Conservation (phyloP, 768 basidiomycete genomes). For the Termitomyces heimii region DNA sequence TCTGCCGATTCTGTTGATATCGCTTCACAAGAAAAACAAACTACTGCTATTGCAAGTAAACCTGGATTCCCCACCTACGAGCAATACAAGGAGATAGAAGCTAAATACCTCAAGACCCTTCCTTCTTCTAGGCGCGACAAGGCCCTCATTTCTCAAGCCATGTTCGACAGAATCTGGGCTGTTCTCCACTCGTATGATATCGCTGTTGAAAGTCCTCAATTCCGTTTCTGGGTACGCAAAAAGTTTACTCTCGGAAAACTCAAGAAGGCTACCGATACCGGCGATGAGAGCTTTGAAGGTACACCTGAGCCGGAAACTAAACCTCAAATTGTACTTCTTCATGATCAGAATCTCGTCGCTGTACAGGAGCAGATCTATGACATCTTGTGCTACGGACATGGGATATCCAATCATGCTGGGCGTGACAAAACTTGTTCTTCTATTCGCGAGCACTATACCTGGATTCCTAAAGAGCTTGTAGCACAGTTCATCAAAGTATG, state of each 20-base stretch:
- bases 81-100: slow-evolving; percentile 55
- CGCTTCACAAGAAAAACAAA: slow-evolving; percentile 2
- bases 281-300: background rate
- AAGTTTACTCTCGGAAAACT: slow-evolving; percentile 56
- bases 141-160: slow-evolving; percentile 62
- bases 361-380: slow-evolving; percentile 76
- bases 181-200: slow-evolving; percentile 50
- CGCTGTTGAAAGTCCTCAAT: slow-evolving; percentile 52
- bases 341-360: slow-evolving; percentile 70
- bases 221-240: slow-evolving; percentile 80
- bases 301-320: background rate
- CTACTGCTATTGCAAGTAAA: slow-evolving; percentile 9
- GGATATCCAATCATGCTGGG: slow-evolving; percentile 60
- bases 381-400: slow-evolving; percentile 70
- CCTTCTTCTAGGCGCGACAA: slow-evolving; percentile 52
- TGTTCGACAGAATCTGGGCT: slow-evolving; percentile 71
- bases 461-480: slow-evolving; percentile 82
- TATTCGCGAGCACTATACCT: slow-evolving; percentile 67
- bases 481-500: slow-evolving; percentile 74
- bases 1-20: slow-evolving; percentile 7
- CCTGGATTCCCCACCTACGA: slow-evolving; percentile 57
- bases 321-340: slow-evolving; percentile 46
- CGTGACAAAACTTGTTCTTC: slow-evolving; percentile 72
- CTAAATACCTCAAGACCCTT: slow-evolving; percentile 52
- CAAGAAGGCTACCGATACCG: slow-evolving; percentile 15